Conservation (phyloP, 2,329 filamentous ascomycete genomes). For the Clarireedia sp. region DNA sequence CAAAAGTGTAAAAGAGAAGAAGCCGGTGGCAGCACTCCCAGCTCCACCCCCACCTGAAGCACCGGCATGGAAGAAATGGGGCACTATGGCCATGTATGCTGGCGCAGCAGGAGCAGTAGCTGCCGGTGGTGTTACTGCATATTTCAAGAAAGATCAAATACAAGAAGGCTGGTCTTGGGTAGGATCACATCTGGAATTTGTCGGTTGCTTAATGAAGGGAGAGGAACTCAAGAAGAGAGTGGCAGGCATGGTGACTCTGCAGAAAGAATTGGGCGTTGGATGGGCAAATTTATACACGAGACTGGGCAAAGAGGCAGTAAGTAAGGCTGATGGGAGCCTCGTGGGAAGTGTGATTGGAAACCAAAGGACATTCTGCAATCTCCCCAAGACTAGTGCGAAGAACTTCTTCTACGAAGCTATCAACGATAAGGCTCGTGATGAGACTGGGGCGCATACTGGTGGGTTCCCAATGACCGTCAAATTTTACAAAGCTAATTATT, state of each 20-base stretch:
- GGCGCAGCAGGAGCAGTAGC: slow-evolving; percentile 77
- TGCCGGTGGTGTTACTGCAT: slow-evolving; percentile 77
- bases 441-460: slow-evolving; percentile 72
- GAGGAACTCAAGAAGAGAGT: slow-evolving; percentile 74
- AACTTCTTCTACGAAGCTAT: slow-evolving; percentile 60
- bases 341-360: slow-evolving; percentile 54
- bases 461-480: slow-evolving; percentile 29
- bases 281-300: slow-evolving; percentile 84
- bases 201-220: slow-evolving; percentile 77
- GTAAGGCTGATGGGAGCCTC: slow-evolving; percentile 41
- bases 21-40: slow-evolving; percentile 33
- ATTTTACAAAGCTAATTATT: slow-evolving; percentile 13
- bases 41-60: slow-evolving; percentile 34
- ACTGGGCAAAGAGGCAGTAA: slow-evolving; percentile 60
- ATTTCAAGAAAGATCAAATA: slow-evolving; percentile 75
- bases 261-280: slow-evolving; percentile 59
- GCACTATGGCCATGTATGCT: slow-evolving; percentile 76
- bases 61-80: slow-evolving; percentile 66
- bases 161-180: slow-evolving; percentile 73
- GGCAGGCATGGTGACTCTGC: slow-evolving; percentile 55
- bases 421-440: slow-evolving; percentile 73
- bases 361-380: slow-evolving; percentile 80
- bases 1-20: slow-evolving; percentile 26
- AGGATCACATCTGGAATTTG: slow-evolving; percentile 85
- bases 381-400: slow-evolving; percentile 52